phyloP scores from a whole-genome alignment of 2,329 filamentous ascomycete genomes.

The Diaporthe citrichinensis region DNA sequence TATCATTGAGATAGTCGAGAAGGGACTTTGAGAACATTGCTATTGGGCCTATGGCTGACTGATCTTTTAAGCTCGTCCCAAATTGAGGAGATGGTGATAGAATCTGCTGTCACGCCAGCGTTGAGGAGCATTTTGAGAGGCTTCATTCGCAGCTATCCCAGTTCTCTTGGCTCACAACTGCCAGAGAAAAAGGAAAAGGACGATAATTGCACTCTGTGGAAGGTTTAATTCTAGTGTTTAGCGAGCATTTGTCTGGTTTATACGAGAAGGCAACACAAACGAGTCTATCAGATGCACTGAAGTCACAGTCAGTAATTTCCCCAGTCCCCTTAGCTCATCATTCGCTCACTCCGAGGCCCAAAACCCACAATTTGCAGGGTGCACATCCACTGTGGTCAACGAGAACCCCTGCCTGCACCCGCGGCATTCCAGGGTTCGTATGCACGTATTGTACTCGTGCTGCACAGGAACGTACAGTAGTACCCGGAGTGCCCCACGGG shows the following conservation, averaged over 20 bases:
- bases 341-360: constrained; percentile 2
- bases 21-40: background rate
- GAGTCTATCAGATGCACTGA: background rate
- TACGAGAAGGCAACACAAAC: background rate
- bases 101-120: background rate
- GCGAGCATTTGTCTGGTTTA: background rate
- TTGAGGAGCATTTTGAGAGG: background rate
- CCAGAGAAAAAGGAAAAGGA: background rate
- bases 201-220: too few species aligned
- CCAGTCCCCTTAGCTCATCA: background rate
- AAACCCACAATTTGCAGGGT: background rate
- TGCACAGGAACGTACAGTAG: constrained; percentile 8
- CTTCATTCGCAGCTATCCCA: background rate
- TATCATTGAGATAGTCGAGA: background rate
- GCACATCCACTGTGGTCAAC: background rate
- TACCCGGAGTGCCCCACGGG: constrained; percentile 28
- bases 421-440: background rate
- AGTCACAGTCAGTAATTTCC: background rate
- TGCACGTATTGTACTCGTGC: background rate
- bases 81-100: background rate
- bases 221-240: background rate
- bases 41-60: background rate
- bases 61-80: background rate
- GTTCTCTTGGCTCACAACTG: background rate
- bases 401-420: background rate